phyloP scores from a whole-genome alignment of 2,329 filamentous ascomycete species.

The Fusarium verrucosum region DNA sequence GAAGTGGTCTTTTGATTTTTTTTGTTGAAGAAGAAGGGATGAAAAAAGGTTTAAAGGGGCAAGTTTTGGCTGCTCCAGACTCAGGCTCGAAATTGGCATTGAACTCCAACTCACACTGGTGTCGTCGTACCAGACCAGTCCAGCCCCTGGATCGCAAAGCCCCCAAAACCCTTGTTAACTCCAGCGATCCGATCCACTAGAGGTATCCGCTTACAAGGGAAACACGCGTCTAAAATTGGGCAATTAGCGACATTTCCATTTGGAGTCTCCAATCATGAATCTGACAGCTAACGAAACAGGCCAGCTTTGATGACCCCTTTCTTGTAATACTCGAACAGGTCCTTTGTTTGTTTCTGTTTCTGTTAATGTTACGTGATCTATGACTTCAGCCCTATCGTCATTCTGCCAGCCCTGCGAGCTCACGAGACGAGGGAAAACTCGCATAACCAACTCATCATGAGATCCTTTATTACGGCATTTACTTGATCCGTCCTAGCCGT shows the following conservation, averaged over 20 bases:
- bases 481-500: conserved; percentile 31
- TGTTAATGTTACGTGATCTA: not conserved
- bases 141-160: conserved; percentile 28
- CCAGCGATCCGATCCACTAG: conserved; percentile 37
- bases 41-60: conserved; percentile 30
- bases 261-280: conserved; percentile 12
- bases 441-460: conserved; percentile 16
- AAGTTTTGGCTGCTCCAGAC: conserved; percentile 21
- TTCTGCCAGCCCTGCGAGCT: conserved; percentile 1
- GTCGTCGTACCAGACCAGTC: conserved; percentile 32
- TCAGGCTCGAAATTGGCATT: conserved; percentile 33
- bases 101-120: conserved; percentile 26
- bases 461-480: conserved; percentile 7
- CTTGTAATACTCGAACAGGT: not conserved
- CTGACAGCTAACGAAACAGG: conserved; percentile 24
- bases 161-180: conserved; percentile 19
- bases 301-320: conserved; percentile 20
- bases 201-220: conserved; percentile 33
- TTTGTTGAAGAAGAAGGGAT: conserved; percentile 8
- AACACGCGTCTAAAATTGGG: conserved; percentile 31
- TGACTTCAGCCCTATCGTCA: not conserved
- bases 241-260: conserved; percentile 31
- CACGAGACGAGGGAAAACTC: conserved; percentile 6
- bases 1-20: too few species aligned
- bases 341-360: too few species aligned